phyloP scores from a whole-genome alignment of 1,139 yeast species.

The Debaryomyces coudertii region DNA sequence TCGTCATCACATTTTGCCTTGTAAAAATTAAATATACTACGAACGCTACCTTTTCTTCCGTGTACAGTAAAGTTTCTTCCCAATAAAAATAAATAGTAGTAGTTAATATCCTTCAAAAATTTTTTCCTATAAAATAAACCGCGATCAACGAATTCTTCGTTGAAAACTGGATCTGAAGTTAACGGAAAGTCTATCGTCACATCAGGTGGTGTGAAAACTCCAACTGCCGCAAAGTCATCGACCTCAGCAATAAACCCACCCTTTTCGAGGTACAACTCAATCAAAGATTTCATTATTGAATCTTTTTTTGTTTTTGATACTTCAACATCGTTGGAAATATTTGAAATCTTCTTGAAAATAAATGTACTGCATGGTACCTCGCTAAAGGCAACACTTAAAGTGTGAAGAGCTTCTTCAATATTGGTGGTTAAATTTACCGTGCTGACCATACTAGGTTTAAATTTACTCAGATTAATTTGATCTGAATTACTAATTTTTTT shows the following conservation, averaged over 20 bases:
- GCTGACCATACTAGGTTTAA: too few species aligned
- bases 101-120: background rate
- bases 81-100: background rate
- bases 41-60: background rate
- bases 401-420: background rate
- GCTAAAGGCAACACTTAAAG: background rate
- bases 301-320: background rate
- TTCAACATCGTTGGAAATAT: background rate
- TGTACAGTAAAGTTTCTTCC: background rate
- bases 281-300: background rate
- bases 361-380: background rate
- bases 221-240: background rate
- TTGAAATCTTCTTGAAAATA: background rate
- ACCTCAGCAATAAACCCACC: background rate
- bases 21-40: background rate
- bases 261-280: background rate
- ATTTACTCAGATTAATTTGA: too few species aligned
- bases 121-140: background rate
- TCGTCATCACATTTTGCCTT: background rate
- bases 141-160: background rate
- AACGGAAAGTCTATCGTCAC: background rate
- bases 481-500: too few species aligned
- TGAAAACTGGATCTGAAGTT: background rate
- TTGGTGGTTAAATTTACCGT: background rate
- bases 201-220: background rate